Base-by-base conservation (phyloP, 768 basidiomycete genomes). In the Chiua virens region DNA sequence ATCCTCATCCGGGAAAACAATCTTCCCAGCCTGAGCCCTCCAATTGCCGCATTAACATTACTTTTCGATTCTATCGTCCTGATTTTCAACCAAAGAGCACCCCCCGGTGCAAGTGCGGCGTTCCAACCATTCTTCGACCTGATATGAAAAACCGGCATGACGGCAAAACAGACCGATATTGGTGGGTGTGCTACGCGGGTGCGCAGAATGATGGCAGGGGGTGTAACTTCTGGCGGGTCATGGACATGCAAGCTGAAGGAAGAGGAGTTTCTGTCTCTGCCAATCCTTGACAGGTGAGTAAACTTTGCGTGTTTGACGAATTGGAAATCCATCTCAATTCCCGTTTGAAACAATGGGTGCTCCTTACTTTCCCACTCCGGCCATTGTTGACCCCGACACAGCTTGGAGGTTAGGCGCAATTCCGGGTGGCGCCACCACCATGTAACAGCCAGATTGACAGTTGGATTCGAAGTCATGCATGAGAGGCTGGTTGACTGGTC, bases 171-270 rank as follows among this genome's bases (percentile, higher is more conserved):
- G 80, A 82, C 58, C 72, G 73, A 41, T 91, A 90, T 61, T 92
- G 89, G 86, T 92, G 68, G 68, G 73, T 79, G 22, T 92, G 90
- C 58, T 85, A 87, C 58, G 86, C 86, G 2, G 87, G 86, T 1
- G 85, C 86, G 18, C 87, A 90, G 66, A 90, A 89, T 52, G 85
- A 92, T 11, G 91, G 91, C 4, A 89, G 89, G 65, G 87, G 86
- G 0, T 92, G 90, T 56, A 76, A 78, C 25, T 81, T 82, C 50
- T 90, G 89, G 86, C 82, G 79, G 58, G 73, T 84, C 7, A 75
- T 92, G 80, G 82, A 91, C 65, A 80, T 85, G 73, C 64, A 73
- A 40, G 75, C 70, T 8, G 90, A 92, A 65, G 81, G 82, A 17
- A 73, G 90, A 60, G 83, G 85, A 30, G 11, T 11, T 3, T 75